A percentile compares a stretch with the other conserved stretches of the same genome.
phyloP scores from a whole-genome alignment of 306 rosid species.

The Cucurbita moschata region DNA sequence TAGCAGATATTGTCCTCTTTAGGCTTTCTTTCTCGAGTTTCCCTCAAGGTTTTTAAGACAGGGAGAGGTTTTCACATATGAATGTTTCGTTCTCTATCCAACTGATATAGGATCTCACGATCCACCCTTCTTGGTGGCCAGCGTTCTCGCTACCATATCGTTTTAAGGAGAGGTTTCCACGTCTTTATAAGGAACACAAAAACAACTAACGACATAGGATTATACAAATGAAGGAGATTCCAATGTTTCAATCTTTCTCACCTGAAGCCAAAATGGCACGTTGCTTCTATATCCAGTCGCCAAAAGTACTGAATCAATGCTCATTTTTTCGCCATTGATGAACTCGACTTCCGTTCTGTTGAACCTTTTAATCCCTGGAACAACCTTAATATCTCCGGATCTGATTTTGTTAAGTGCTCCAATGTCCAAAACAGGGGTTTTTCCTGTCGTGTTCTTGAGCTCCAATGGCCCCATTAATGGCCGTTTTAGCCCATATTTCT shows the following conservation, averaged over 20 bases:
- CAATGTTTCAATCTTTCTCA: constrained; percentile 16
- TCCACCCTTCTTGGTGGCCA: too few relatives aligned
- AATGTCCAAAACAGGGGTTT: constrained; percentile 88
- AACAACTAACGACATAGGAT: not conserved
- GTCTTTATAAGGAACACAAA: too few relatives aligned
- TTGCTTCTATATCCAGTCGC: constrained; percentile 95
- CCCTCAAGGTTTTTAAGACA: too few relatives aligned
- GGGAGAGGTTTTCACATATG: too few relatives aligned
- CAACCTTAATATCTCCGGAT: constrained; percentile 64
- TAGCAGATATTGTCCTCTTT: too few relatives aligned
- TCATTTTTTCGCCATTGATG: constrained; percentile 32
- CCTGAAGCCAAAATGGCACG: constrained; percentile 96
- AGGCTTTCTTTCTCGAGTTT: too few relatives aligned
- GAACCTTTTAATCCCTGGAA: constrained; percentile 58
- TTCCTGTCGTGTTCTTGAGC: constrained; percentile 61
- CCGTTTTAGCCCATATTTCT: constrained; percentile 57
- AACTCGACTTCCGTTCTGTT: constrained; percentile 29
- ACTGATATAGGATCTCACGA: too few relatives aligned
- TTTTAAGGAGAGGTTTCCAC: too few relatives aligned
- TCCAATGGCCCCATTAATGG: constrained; percentile 62
- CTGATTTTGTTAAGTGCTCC: constrained; percentile 65
- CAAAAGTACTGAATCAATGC: constrained; percentile 50
- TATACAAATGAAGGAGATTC: not conserved
- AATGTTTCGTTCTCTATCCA: too few relatives aligned
- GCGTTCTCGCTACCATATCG: too few relatives aligned